Evolutionary conservation across 75 land plant species (phyloP).

Genomic region (Selaginella moellendorffii): DNA sequence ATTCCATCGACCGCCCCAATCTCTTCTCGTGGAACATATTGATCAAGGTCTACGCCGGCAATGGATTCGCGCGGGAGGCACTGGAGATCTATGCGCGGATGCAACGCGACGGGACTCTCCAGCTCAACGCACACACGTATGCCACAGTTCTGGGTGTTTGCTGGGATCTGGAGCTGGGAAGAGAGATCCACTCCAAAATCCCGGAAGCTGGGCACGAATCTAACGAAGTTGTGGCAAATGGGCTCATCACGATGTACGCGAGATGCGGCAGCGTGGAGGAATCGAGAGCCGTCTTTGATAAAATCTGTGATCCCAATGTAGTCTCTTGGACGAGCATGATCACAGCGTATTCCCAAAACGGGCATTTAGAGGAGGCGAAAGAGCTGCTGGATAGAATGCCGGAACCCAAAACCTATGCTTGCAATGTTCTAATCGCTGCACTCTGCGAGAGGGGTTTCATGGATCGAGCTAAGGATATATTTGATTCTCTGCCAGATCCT

Average conservation of each 20-base stretch:
- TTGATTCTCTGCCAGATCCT: no score
- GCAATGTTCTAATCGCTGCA: neutral
- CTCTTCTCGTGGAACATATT: slow-evolving; percentile 8
- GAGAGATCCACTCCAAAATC: neutral
- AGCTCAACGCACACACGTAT: slow-evolving; percentile 27
- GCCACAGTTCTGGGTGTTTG: slow-evolving; percentile 12
- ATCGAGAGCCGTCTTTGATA: neutral
- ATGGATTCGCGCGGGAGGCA: slow-evolving; percentile 12
- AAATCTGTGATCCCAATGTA: neutral
- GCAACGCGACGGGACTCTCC: neutral
- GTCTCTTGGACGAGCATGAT: slow-evolving; percentile 9
- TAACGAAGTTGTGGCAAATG: slow-evolving; percentile 15
- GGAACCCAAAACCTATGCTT: no score
- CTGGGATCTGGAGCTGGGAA: neutral
- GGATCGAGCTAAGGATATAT: no score
- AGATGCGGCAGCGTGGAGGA: slow-evolving; percentile 34
- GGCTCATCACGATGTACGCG: slow-evolving; percentile 45
- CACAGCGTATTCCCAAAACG: slow-evolving; percentile 26
- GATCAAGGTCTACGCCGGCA: neutral
- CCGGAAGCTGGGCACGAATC: neutral
- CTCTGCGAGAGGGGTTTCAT: neutral
- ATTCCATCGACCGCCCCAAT: neutral
- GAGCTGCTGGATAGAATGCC: slow-evolving; percentile 41
- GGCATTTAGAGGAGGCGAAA: slow-evolving; percentile 50
- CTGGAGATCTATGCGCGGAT: slow-evolving; percentile 9